Percentiles rank a stretch among this genome's conserved stretches.
Conservation (phyloP, 2,329 filamentous ascomycete genomes). For the Calonectria pseudoreteaudii region DNA sequence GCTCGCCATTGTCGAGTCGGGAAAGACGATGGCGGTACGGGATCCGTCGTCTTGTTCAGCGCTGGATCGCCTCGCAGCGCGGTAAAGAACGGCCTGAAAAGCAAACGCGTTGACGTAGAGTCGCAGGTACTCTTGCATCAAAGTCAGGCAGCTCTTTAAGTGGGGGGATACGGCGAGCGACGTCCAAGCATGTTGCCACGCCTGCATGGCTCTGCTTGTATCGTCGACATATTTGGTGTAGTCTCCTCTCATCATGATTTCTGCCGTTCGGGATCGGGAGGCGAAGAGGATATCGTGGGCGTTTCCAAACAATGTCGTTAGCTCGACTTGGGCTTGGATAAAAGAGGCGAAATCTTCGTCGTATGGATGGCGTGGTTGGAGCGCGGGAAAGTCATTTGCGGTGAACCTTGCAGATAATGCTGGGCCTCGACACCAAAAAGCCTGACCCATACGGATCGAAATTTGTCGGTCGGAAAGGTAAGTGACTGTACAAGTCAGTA, state of each 20-base stretch:
- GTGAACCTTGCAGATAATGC: constrained; percentile 26
- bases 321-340: constrained; percentile 24
- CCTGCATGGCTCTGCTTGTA: constrained; percentile 19
- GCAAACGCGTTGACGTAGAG: constrained; percentile 29
- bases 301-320: constrained; percentile 24
- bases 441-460: constrained; percentile 24
- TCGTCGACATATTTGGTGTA: constrained; percentile 31
- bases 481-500: not conserved
- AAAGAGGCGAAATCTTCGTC: constrained; percentile 25
- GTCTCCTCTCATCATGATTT: constrained; percentile 28
- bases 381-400: constrained; percentile 22
- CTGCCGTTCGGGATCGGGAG: constrained; percentile 20
- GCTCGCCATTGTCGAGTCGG: constrained; percentile 27
- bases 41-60: constrained; percentile 3
- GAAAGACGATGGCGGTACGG: constrained; percentile 10
- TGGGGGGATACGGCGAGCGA: constrained; percentile 18
- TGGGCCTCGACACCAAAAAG: constrained; percentile 26
- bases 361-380: constrained; percentile 13
- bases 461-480: constrained; percentile 19
- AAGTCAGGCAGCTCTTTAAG: constrained; percentile 17
- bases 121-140: constrained; percentile 26
- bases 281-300: constrained; percentile 29
- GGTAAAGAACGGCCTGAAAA: constrained; percentile 25
- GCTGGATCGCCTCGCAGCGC: constrained; percentile 2
- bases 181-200: constrained; percentile 23